Evolutionary conservation across 2,329 filamentous ascomycete species (phyloP).

Genomic region (Bipolaris bicolor): DNA sequence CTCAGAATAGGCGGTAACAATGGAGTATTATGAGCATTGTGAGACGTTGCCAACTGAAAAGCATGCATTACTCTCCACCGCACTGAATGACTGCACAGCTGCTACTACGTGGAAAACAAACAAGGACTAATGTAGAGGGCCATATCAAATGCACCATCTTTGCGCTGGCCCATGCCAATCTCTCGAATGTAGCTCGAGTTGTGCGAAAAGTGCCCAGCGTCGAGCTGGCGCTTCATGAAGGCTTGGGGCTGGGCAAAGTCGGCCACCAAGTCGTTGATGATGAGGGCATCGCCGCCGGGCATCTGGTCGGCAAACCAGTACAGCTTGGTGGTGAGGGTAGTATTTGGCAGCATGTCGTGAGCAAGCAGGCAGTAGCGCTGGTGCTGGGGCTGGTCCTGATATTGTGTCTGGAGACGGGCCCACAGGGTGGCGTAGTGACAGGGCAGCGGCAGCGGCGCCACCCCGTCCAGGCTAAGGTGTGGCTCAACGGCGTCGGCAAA

Average conservation of each 20-base stretch:
- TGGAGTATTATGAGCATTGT: too few species aligned
- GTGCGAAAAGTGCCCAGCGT: neutral
- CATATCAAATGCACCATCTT: neutral
- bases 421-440: neutral
- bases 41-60: too few species aligned
- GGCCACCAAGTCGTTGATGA: neutral
- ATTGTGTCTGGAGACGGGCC: neutral
- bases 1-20: too few species aligned
- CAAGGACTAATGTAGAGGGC: neutral
- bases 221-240: neutral
- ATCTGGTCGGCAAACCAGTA: neutral
- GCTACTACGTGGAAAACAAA: neutral
- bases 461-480: neutral
- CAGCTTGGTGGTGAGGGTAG: neutral
- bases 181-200: neutral
- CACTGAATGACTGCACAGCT: neutral
- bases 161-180: neutral
- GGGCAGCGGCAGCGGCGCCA: neutral
- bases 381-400: neutral
- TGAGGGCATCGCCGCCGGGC: neutral
- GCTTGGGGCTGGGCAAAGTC: neutral
- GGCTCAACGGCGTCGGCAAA: neutral
- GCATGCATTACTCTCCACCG: too few species aligned
- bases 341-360: neutral
- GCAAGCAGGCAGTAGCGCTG: neutral